Base-by-base conservation (phyloP, 2,329 filamentous ascomycete genomes). In the Parastagonospora nodorum region DNA sequence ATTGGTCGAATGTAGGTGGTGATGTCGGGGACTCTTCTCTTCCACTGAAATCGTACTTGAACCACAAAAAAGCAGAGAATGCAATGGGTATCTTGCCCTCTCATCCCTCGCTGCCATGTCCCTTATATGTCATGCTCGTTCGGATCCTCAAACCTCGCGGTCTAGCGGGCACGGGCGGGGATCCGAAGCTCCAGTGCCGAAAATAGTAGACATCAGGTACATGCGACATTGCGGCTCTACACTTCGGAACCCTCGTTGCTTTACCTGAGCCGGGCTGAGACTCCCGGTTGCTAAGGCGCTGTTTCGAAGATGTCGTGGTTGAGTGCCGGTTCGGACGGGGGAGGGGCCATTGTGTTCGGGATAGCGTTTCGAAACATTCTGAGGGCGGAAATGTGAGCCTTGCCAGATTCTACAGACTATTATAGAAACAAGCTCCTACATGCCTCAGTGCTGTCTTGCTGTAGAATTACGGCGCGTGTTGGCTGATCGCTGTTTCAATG, bases 261-360 rank as follows among this genome's bases (percentile, higher is more conserved):
- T 49, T 60, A 45, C 44, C 53, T 51, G 9, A 39, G 55, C 51
- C 36, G 31, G 50, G 49, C 53, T 42, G 58, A 55, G 43, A 31
- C 42, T 44, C n/a, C 54, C 53, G 56, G 48, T 42, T 47, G 35
- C 42, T 32, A 12, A 19, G 10, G 15, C n/a, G 8, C 24, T 36
- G 24, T 50, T 59, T 60, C 53, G 46, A 53, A 43, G 54, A 24
- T 53, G 53, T 60, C 51, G 59, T 58, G 44, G 45, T 54, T 27
- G 48, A 44, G 43, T 55, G 45, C 45, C 56, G 61, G 59, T 42
- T 60, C 65, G 63, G 67, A 63, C 59, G 61, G 57, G 51, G 62
- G 63, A 62, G 67, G 66, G 63, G 64, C 57, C 61, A 61, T 53
- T 45, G 51, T 41, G 39, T 36, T 49, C 55, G 53, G 60, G 52